Base-by-base conservation (phyloP, 768 basidiomycete species). In the Kwoniella heveanensis region DNA sequence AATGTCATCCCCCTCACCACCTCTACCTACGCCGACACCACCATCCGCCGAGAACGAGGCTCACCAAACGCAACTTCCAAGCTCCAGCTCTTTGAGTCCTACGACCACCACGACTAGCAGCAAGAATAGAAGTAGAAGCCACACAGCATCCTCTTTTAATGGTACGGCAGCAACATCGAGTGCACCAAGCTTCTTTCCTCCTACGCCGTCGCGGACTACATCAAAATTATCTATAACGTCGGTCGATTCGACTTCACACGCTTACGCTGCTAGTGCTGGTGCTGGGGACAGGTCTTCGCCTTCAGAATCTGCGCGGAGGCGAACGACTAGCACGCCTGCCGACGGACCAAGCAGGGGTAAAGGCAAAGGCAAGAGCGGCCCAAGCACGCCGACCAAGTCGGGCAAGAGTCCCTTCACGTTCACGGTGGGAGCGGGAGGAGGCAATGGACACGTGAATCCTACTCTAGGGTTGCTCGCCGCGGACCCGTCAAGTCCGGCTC, bases 221-320 rank as follows among this genome's bases (percentile, higher is more conserved):
- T 72, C 71, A 8, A 62, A 69, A 12, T 36, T 72, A 1, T 67
- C 71, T 19, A 66, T 56, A 22, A 54, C 66, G 1, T 69, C 71
- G 24, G 66, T 67, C 48, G 62, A 69, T 32, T 36, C 26, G 24
- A 27, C 37, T 21, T 58, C 19, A 19, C 49, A n/a, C 32, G 30
- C 21, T 21, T 13, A 21, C 17, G 48, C 25, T 47, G 9, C 15
- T 32, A 0, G 9, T 61, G 7, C 15, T 37, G 2, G 9, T 37
- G 24, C 39, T 26, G 17, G 9, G 10, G 17, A 44, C 39, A 32
- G 13, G 13, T 32, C 32, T 6, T 32, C 32, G n/a, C n/a, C n/a
- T n/a, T n/a, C n/a, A n/a, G n/a, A n/a, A n/a, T n/a, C n/a, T n/a
- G n/a, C n/a, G n/a, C n/a, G n/a, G n/a, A n/a, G n/a, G n/a, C n/a